phyloP scores from a whole-genome alignment of 2,329 filamentous ascomycete genomes.

The Ophiostoma sp. region DNA sequence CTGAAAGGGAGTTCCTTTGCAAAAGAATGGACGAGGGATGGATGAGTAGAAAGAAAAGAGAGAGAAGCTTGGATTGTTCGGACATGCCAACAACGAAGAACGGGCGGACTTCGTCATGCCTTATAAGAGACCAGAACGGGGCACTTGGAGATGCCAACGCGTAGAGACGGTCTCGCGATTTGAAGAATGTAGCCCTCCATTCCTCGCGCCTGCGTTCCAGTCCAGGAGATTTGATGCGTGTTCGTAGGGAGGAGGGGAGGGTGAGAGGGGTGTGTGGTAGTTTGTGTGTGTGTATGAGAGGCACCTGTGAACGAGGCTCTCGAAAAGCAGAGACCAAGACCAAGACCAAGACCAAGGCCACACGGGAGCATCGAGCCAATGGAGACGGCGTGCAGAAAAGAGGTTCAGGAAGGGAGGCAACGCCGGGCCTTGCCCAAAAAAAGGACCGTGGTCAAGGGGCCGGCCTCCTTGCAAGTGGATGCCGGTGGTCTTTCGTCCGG shows the following conservation, averaged over 20 bases:
- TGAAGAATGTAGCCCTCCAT: conserved; percentile 27
- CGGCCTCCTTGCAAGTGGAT: conserved; percentile 20
- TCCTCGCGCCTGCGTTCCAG: conserved; percentile 28
- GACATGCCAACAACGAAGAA: conserved; percentile 26
- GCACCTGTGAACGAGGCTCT: conserved; percentile 2
- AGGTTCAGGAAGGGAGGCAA: conserved; percentile 13
- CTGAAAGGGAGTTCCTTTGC: conserved; percentile 17
- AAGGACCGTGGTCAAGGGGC: conserved; percentile 20
- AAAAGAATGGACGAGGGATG: conserved; percentile 26
- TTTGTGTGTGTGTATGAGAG: not conserved
- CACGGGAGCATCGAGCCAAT: not conserved
- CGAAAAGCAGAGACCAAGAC: not conserved
- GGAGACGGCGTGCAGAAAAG: not conserved
- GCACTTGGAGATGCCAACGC: conserved; percentile 27
- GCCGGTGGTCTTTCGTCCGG: not conserved
- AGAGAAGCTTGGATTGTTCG: conserved; percentile 26
- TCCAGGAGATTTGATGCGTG: conserved; percentile 26
- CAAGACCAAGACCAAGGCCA: not conserved
- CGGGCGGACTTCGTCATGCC: conserved; percentile 26
- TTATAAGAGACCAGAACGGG: conserved; percentile 25
- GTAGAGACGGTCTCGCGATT: conserved; percentile 19
- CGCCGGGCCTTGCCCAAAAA: not conserved
- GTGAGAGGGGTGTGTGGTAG: conserved; percentile 13
- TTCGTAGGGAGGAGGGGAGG: conserved; percentile 26
- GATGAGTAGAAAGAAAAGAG: conserved; percentile 9